phyloP scores from a whole-genome alignment of 2,329 filamentous ascomycete species.

The Dactylellina cionopaga region DNA sequence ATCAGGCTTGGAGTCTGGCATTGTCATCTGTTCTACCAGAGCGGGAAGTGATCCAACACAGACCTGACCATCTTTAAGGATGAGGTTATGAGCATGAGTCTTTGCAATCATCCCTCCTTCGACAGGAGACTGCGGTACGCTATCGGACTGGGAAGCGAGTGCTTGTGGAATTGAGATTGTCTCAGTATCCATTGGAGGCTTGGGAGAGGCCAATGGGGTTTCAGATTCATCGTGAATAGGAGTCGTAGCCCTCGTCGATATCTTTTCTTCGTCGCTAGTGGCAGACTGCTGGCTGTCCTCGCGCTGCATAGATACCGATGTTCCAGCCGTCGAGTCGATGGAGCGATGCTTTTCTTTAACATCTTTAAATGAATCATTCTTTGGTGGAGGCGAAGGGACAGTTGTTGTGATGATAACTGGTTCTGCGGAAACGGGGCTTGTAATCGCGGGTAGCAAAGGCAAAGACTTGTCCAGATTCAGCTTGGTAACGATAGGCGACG shows the following conservation, averaged over 20 bases:
- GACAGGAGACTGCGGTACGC: conserved; percentile 27
- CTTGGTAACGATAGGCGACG: conserved; percentile 26
- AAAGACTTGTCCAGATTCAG: conserved; percentile 48
- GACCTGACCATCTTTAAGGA: conserved; percentile 96
- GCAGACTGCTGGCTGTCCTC: conserved; percentile 47
- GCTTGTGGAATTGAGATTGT: conserved; percentile 16
- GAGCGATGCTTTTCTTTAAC: conserved; percentile 33
- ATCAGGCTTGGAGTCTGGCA: conserved; percentile 91
- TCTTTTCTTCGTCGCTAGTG: conserved; percentile 41
- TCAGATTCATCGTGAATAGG: conserved; percentile 52
- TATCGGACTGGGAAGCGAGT: conserved; percentile 10
- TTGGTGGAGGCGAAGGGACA: conserved; percentile 28
- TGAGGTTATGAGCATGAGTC: conserved; percentile 88
- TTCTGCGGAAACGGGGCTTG: conserved; percentile 17
- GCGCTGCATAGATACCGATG: conserved; percentile 48
- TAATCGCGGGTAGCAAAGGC: conserved; percentile 22
- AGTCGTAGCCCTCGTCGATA: conserved; percentile 55
- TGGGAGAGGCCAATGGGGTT: conserved; percentile 43
- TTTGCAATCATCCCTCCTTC: conserved; percentile 71
- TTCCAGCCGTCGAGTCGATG: conserved; percentile 15
- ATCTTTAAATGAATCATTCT: conserved; percentile 20
- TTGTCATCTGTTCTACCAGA: conserved; percentile 91
- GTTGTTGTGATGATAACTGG: conserved; percentile 6
- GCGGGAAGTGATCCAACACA: conserved; percentile 89
- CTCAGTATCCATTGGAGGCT: conserved; percentile 10